Conservation (phyloP, 257 asterid genomes). For the Penstemon newberryi region DNA sequence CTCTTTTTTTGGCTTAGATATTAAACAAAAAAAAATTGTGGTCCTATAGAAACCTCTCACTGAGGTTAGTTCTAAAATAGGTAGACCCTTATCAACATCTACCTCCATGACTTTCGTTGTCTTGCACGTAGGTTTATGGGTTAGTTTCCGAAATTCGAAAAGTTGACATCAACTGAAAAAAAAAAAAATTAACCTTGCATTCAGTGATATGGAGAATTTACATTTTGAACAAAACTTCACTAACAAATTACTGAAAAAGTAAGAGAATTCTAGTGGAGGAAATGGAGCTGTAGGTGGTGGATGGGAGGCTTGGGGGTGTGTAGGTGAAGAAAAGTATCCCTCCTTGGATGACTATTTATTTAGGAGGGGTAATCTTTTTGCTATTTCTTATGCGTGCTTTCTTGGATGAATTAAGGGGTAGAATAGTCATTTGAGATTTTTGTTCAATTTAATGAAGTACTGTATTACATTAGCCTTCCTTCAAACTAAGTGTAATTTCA, state of each 20-base stretch:
- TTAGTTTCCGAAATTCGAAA: neutral
- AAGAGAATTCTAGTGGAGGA: neutral
- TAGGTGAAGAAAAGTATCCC: neutral
- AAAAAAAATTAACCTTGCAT: neutral
- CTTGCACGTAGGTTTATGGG: neutral
- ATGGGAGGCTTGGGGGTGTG: neutral
- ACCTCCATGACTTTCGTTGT: neutral
- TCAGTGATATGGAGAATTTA: neutral
- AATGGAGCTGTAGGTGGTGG: neutral
- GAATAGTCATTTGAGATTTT: neutral
- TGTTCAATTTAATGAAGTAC: no score
- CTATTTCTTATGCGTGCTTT: no score
- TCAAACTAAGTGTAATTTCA: neutral
- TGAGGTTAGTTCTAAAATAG: neutral
- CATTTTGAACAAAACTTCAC: neutral
- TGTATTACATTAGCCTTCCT: neutral
- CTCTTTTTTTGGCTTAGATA: conserved; percentile 1
- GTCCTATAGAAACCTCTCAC: neutral
- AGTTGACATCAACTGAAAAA: neutral
- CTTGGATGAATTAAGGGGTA: neutral
- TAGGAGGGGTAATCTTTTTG: neutral
- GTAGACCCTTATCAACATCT: neutral
- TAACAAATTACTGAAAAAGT: neutral
- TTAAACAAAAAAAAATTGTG: neutral
- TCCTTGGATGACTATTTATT: neutral